A percentile compares a stretch with the other conserved stretches of the same genome.
Conservation (phyloP, 345 rosid genomes). For the Salix suchowensis region DNA sequence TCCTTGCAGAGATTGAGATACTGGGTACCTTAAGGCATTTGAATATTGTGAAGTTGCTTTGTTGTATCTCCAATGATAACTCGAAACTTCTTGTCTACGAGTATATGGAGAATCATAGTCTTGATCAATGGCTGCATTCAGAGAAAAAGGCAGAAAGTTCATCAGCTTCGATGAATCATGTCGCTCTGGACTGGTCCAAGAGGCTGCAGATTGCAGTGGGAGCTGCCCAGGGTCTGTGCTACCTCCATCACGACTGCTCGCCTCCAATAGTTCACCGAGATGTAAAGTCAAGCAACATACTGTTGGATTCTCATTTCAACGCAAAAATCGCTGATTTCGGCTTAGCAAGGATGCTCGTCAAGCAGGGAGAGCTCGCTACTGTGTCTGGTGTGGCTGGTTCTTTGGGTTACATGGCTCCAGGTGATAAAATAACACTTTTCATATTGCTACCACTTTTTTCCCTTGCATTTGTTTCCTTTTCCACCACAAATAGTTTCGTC, state of each 20-base stretch:
- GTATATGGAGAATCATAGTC: slow-evolving; percentile 16
- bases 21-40: slow-evolving; percentile 21
- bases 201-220: slow-evolving; percentile 22
- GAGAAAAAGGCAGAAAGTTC: background rate
- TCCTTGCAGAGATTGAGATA: slow-evolving; percentile 21
- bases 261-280: slow-evolving; percentile 23
- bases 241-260: slow-evolving; percentile 22
- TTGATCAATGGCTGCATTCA: slow-evolving; percentile 21
- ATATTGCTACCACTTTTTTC: too few relatives aligned
- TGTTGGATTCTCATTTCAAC: slow-evolving; percentile 21
- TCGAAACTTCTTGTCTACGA: slow-evolving; percentile 25
- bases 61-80: slow-evolving; percentile 16
- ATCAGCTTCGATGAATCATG: background rate
- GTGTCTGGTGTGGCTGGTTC: slow-evolving; percentile 19
- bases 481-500: background rate
- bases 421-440: background rate
- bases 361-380: slow-evolving; percentile 5
- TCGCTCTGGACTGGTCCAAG: slow-evolving; percentile 14
- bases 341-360: slow-evolving; percentile 9
- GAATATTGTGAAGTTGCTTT: slow-evolving; percentile 31
- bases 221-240: slow-evolving; percentile 22
- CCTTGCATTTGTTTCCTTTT: background rate
- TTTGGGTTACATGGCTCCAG: slow-evolving; percentile 29
- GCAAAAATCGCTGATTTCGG: slow-evolving; percentile 33
- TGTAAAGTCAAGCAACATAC: slow-evolving; percentile 26